A percentile compares a stretch with the other conserved stretches of the same genome.
Evolutionary conservation across 805 yeast genomes (phyloP).

Genomic region (Lipomyces chichibuensis): DNA sequence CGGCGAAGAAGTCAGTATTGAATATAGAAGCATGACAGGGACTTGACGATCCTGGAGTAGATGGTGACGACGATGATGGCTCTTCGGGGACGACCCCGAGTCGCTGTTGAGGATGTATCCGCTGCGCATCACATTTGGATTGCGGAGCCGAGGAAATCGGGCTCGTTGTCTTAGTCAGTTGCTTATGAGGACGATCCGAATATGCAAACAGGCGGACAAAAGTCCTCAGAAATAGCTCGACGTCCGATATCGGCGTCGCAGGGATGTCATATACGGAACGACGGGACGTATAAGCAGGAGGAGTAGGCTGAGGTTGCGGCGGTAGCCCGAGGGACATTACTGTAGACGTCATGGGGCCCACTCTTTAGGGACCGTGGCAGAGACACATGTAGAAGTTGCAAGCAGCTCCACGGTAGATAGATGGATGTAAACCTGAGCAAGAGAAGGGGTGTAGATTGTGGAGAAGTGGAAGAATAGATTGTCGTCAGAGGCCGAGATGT

Average conservation of each 20-base stretch:
- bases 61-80: background rate
- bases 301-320: background rate
- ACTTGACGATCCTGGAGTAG: background rate
- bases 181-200: conserved; percentile 1
- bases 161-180: background rate
- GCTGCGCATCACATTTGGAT: background rate
- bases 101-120: background rate
- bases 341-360: background rate
- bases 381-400: background rate
- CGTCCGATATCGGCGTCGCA: conserved; percentile 22
- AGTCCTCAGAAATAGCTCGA: conserved; percentile 19
- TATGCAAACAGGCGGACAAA: conserved; percentile 22
- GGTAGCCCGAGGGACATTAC: background rate
- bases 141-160: background rate
- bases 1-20: background rate
- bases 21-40: background rate
- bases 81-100: background rate
- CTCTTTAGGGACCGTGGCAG: background rate
- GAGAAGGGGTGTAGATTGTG: background rate
- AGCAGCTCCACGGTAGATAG: background rate
- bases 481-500: background rate
- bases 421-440: background rate
- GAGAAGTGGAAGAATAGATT: background rate
- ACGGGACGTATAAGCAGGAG: background rate
- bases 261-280: conserved; percentile 23